A percentile compares a stretch with the other conserved stretches of the same genome.
These are phyloP conservation scores for Craspedostauros australis DNA, from an alignment of 108 stramenopile species.

Conservation along the genomic window DNA sequence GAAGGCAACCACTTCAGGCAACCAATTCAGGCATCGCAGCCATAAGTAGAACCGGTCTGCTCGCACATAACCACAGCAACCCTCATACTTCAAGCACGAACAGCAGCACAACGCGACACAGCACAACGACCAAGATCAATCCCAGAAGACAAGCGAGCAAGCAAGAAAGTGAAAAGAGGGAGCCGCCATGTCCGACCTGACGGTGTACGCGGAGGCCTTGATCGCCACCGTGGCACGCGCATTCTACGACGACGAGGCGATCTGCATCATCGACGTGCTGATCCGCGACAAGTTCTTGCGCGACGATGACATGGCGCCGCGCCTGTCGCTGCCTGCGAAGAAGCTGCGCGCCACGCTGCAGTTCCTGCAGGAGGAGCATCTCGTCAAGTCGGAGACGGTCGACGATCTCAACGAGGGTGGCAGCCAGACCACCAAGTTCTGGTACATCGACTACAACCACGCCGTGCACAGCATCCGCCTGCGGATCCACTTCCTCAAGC, in stretches of 20 bases:
- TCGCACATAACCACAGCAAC: no score
- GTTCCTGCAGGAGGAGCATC: conserved; percentile 74
- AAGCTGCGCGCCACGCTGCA: conserved; percentile 72
- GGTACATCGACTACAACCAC: conserved; percentile 74
- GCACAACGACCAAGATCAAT: no score
- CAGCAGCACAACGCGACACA: no score
- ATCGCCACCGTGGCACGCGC: conserved; percentile 81
- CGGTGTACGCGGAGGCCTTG: conserved; percentile 72
- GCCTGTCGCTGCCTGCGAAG: conserved; percentile 67
- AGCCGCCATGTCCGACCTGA: conserved; percentile 67
- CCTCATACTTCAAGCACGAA: no score
- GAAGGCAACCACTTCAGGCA: no score
- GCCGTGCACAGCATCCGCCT: conserved; percentile 85
- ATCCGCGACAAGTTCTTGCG: conserved; percentile 85
- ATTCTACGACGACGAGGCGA: conserved; percentile 84
- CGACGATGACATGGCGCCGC: conserved; percentile 87
- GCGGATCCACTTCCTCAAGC: conserved; percentile 66
- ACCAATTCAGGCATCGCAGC: no score
- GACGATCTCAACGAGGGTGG: conserved; percentile 86
- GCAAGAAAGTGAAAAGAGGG: no score
- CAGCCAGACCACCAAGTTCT: conserved; percentile 78
- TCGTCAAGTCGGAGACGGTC: conserved; percentile 82
- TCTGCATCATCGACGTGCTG: conserved; percentile 81
- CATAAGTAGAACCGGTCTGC: no score
- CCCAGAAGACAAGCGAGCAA: no score